A percentile compares a stretch with the other conserved stretches of the same genome.
These are phyloP conservation scores for Nemania sp. DNA, from an alignment of 2,329 filamentous ascomycete species.

Conservation along the genomic window DNA sequence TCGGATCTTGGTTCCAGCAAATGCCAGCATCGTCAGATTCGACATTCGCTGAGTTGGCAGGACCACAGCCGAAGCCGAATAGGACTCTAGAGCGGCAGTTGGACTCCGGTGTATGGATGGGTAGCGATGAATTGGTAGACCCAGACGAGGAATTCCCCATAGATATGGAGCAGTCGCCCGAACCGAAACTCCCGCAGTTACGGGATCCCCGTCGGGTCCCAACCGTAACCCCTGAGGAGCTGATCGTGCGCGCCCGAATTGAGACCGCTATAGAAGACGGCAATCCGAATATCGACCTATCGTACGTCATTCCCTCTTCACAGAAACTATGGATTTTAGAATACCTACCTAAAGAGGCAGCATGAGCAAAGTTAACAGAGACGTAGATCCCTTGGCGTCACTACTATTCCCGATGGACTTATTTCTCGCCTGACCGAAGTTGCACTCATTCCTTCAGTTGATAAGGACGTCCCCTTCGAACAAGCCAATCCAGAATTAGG, in stretches of 20 bases:
- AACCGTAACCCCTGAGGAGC: conserved; percentile 57
- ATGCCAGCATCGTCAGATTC: conserved; percentile 65
- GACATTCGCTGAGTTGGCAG: conserved; percentile 56
- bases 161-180: conserved; percentile 51
- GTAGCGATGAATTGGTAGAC: conserved; percentile 65
- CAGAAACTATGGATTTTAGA: not conserved
- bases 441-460: conserved; percentile 64
- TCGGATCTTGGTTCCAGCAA: conserved; percentile 77
- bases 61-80: conserved; percentile 57
- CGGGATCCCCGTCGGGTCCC: conserved; percentile 46
- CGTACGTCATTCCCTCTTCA: conserved; percentile 57
- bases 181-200: conserved; percentile 56
- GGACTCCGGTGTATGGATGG: conserved; percentile 78
- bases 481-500: conserved; percentile 69
- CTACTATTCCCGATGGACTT: conserved; percentile 66
- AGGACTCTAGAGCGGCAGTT: conserved; percentile 68
- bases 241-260: conserved; percentile 60
- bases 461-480: conserved; percentile 69
- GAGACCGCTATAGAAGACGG: conserved; percentile 68
- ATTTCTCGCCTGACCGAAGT: conserved; percentile 69
- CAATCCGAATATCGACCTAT: conserved; percentile 70
- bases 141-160: conserved; percentile 59
- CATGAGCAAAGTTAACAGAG: conserved; percentile 18
- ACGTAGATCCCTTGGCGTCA: conserved; percentile 60
- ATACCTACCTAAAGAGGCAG: not conserved